Evolutionary conservation across 108 stramenopile species (phyloP).

Genomic region (Nannochloropsis gaditana): DNA sequence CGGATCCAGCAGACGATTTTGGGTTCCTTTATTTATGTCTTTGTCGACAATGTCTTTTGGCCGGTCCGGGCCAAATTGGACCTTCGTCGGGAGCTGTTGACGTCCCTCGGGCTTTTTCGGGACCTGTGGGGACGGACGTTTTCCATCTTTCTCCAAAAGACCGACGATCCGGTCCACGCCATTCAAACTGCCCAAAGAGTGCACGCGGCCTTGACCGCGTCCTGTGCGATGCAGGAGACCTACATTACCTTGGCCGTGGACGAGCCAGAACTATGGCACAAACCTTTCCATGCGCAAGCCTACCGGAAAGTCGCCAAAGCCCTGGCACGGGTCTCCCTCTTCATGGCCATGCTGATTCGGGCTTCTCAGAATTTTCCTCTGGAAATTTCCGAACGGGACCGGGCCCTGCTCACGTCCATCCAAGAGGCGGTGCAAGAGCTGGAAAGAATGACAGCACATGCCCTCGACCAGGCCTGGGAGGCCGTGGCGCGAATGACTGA

Average conservation of each 20-base stretch:
- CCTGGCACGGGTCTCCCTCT: not conserved
- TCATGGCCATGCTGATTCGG: constrained; percentile 19
- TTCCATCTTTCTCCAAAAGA: constrained; percentile 13
- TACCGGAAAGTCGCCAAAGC: not conserved
- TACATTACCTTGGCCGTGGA: not conserved
- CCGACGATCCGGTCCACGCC: not conserved
- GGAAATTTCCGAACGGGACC: not conserved
- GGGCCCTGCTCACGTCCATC: not conserved
- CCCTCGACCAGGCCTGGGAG: not conserved
- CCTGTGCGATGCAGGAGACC: not conserved
- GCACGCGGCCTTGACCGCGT: not conserved
- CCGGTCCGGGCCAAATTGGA: not conserved
- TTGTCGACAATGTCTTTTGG: not conserved
- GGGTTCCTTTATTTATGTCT: not conserved
- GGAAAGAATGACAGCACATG: not conserved
- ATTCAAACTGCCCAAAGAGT: not conserved
- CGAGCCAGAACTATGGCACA: not conserved
- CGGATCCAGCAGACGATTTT: not conserved
- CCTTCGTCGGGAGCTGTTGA: not conserved
- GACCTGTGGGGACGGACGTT: not conserved
- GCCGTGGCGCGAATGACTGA: not conserved
- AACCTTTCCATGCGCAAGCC: not conserved
- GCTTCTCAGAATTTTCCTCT: not conserved
- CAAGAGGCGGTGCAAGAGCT: not conserved
- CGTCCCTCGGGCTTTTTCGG: not conserved